phyloP scores from a whole-genome alignment of 257 asterid species.

The Agastache rugosa region DNA sequence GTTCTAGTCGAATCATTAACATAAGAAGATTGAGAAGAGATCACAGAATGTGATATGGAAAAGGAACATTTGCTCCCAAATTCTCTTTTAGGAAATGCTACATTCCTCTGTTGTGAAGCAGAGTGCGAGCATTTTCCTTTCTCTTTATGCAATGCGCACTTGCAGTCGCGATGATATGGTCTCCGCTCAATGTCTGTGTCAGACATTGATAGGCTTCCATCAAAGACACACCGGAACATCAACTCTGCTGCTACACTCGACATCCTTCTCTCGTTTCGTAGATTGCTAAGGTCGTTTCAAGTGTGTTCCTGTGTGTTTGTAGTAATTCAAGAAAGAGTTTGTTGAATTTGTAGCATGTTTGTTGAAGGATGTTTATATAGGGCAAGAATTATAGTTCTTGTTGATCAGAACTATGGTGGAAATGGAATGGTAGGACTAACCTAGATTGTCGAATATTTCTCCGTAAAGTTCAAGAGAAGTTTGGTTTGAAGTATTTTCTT shows the following conservation, averaged over 20 bases:
- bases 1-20: conserved; percentile 3
- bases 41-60: neutral
- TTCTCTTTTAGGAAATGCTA: conserved; percentile 38
- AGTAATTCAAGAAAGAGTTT: neutral
- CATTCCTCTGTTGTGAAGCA: conserved; percentile 23
- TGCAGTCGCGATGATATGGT: conserved; percentile 45
- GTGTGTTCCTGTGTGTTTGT: neutral
- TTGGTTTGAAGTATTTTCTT: too few relatives aligned
- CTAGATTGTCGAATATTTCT: too few relatives aligned
- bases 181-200: conserved; percentile 48
- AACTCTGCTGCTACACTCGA: neutral
- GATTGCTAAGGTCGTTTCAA: neutral
- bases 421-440: too few relatives aligned
- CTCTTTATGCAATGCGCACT: conserved; percentile 43
- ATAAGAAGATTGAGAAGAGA: conserved; percentile 26
- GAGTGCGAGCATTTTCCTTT: conserved; percentile 28
- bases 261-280: neutral
- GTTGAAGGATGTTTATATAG: conserved; percentile 34
- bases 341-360: conserved; percentile 21
- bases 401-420: too few relatives aligned
- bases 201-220: conserved; percentile 45
- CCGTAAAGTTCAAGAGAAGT: too few relatives aligned
- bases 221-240: conserved; percentile 5
- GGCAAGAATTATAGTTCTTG: neutral
- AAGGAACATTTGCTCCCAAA: neutral